Evolutionary conservation across 306 rosid species (phyloP).

Genomic region (Benincasa hispida): DNA sequence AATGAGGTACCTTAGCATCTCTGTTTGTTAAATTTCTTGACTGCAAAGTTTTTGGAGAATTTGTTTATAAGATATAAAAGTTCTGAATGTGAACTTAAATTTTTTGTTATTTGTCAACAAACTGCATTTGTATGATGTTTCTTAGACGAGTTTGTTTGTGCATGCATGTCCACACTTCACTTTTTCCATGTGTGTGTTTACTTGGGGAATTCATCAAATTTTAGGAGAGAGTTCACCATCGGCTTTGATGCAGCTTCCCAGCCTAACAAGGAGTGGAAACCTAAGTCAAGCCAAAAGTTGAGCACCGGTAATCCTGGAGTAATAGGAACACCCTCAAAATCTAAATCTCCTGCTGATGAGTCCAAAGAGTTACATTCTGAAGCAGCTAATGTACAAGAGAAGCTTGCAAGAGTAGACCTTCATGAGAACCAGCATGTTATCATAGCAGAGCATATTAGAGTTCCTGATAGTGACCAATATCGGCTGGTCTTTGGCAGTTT

Average conservation of each 20-base stretch:
- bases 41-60: neutral
- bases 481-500: slow-evolving; percentile 88
- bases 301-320: slow-evolving; percentile 55
- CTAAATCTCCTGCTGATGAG: slow-evolving; percentile 43
- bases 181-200: slow-evolving; percentile 5
- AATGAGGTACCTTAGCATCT: neutral
- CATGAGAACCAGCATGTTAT: slow-evolving; percentile 67
- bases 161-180: neutral
- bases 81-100: neutral
- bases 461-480: slow-evolving; percentile 69
- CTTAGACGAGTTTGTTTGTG: neutral
- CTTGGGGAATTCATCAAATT: slow-evolving; percentile 9
- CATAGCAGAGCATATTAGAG: slow-evolving; percentile 86
- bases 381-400: slow-evolving; percentile 42
- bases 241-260: slow-evolving; percentile 59
- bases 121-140: neutral
- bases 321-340: slow-evolving; percentile 64
- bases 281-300: slow-evolving; percentile 73
- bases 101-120: neutral
- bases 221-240: slow-evolving; percentile 12
- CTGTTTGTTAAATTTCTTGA: neutral
- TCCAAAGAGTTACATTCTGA: slow-evolving; percentile 40
- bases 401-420: slow-evolving; percentile 36
- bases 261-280: slow-evolving; percentile 91
- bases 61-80: too few relatives aligned